A percentile compares a stretch with the other conserved stretches of the same genome.
Conservation (phyloP, 805 yeast genomes). For the Pichia californica region DNA sequence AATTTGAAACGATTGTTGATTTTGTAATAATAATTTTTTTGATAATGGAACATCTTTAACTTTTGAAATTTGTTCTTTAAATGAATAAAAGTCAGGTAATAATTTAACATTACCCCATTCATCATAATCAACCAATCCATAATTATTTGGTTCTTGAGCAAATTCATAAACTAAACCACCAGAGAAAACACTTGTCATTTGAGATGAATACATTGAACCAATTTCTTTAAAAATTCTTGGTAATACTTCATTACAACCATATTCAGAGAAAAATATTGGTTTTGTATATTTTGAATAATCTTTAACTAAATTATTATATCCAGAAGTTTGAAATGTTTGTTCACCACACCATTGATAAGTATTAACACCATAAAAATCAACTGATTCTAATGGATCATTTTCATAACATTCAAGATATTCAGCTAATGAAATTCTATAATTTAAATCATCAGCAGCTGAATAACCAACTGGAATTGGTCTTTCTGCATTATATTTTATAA, state of each 20-base stretch:
- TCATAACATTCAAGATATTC: constrained; percentile 74
- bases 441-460: constrained; percentile 91
- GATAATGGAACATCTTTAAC: constrained; percentile 24
- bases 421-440: constrained; percentile 69
- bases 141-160: constrained; percentile 71
- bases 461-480: constrained; percentile 86
- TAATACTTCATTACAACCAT: constrained; percentile 77
- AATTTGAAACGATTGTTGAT: constrained; percentile 10
- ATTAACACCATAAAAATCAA: constrained; percentile 79
- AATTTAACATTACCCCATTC: constrained; percentile 37
- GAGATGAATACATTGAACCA: constrained; percentile 55
- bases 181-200: constrained; percentile 70
- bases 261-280: constrained; percentile 87
- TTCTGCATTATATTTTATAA: constrained; percentile 49
- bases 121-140: constrained; percentile 59
- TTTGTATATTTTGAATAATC: constrained; percentile 63
- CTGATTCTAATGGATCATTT: constrained; percentile 41
- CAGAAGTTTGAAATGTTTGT: constrained; percentile 76
- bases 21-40: constrained; percentile 16
- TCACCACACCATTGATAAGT: constrained; percentile 86
- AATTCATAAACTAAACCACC: constrained; percentile 85
- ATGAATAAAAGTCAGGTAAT: constrained; percentile 37
- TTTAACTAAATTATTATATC: constrained; percentile 58
- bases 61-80: constrained; percentile 38
- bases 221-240: constrained; percentile 82